A percentile compares a stretch with the other conserved stretches of the same genome.
Conservation (phyloP, 2,329 filamentous ascomycete species). For the Trichophyton schoenleinii region DNA sequence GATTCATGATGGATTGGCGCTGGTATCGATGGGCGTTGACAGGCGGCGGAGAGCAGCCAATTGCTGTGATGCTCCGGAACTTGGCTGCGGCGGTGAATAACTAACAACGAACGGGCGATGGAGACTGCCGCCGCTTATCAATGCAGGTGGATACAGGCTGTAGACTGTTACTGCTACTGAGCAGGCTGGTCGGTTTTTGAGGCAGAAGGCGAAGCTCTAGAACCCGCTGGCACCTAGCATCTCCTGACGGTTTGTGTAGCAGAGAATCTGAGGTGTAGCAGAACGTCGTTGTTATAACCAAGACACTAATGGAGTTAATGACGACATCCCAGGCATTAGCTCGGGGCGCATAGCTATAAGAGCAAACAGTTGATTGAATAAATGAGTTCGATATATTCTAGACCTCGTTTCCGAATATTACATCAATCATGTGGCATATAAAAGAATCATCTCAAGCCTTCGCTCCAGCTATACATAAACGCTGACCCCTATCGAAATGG, state of each 20-base stretch:
- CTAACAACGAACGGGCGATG: background rate
- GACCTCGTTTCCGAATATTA: background rate
- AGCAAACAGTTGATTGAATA: background rate
- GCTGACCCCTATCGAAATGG: background rate
- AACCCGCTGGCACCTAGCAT: background rate
- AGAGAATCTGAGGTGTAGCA: background rate
- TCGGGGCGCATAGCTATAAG: no score
- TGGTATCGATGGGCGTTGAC: background rate
- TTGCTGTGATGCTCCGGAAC: background rate
- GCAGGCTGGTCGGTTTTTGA: background rate
- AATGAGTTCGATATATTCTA: background rate
- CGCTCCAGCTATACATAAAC: background rate
- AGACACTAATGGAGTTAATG: background rate
- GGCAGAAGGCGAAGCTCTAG: background rate
- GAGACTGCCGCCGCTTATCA: background rate
- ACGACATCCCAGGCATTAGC: slow-evolving; percentile 2
- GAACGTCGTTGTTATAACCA: background rate
- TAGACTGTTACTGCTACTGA: background rate
- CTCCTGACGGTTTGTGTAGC: background rate
- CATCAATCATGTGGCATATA: background rate
- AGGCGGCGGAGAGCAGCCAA: slow-evolving; percentile 1
- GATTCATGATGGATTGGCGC: background rate
- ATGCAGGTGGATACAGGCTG: background rate
- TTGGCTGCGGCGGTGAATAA: slow-evolving; percentile 1
- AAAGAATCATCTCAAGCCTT: background rate